Evolutionary conservation across 2,329 filamentous ascomycete species (phyloP).

Genomic region (Orbilia quercus): DNA sequence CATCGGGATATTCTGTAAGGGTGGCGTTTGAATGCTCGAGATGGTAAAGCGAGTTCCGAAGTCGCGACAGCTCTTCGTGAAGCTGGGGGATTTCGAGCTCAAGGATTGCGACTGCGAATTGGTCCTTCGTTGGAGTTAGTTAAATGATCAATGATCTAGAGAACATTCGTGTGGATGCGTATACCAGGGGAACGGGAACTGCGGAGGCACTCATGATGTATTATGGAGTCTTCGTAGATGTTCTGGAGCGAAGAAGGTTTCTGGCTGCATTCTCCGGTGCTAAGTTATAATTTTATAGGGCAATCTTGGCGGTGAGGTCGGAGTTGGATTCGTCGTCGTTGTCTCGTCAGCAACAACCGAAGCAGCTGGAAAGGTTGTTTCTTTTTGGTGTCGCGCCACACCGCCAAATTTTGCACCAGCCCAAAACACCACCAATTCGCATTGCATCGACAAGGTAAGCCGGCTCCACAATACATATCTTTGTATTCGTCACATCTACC

Average conservation of each 20-base stretch:
- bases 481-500: background rate
- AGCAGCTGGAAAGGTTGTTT: slow-evolving; percentile 11
- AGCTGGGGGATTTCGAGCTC: slow-evolving; percentile 59
- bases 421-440: background rate
- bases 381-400: background rate
- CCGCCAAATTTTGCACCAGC: slow-evolving; percentile 1
- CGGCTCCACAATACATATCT: background rate
- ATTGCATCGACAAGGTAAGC: slow-evolving; percentile 9
- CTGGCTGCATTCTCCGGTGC: slow-evolving; percentile 22
- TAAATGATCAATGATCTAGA: background rate
- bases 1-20: slow-evolving; percentile 48
- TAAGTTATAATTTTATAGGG: background rate
- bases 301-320: slow-evolving; percentile 2
- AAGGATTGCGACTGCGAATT: slow-evolving; percentile 57
- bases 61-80: slow-evolving; percentile 58
- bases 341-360: background rate
- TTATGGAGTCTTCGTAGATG: background rate
- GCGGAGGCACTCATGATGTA: slow-evolving; percentile 57
- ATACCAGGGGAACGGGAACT: slow-evolving; percentile 58
- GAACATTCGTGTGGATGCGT: background rate
- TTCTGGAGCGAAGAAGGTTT: background rate
- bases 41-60: slow-evolving; percentile 59
- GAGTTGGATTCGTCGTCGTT: background rate
- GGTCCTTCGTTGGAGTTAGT: slow-evolving; percentile 41
- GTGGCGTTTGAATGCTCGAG: slow-evolving; percentile 58